Evolutionary conservation across 257 asterid species (phyloP).

Genomic region (Knoxia roxburghii): DNA sequence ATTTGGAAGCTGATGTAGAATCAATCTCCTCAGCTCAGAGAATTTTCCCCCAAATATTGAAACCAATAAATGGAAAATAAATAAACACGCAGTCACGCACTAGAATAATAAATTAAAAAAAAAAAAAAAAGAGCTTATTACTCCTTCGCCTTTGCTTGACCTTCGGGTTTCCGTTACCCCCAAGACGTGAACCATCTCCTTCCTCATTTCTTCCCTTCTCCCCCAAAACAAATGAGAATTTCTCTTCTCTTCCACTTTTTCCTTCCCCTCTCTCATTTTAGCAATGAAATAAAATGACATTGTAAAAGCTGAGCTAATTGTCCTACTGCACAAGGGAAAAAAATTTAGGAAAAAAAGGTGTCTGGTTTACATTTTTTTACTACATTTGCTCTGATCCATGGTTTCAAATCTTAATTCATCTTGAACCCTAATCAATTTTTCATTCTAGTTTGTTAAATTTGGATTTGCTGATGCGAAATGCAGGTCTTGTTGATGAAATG

Average conservation of each 20-base stretch:
- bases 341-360: background rate
- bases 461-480: constrained; percentile 30
- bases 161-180: constrained; percentile 38
- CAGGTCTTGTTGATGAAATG: constrained; percentile 33
- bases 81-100: background rate
- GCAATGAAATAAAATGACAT: background rate
- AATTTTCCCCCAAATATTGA: background rate
- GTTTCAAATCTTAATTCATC: constrained; percentile 3
- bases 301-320: too few species aligned
- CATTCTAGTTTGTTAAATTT: constrained; percentile 17
- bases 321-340: too few species aligned
- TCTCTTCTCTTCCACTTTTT: background rate
- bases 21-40: background rate
- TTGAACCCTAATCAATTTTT: constrained; percentile 1
- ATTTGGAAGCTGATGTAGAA: constrained; percentile 3
- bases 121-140: background rate
- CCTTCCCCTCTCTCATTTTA: constrained; percentile 2
- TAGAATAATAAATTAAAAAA: background rate
- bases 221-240: background rate
- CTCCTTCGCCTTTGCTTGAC: constrained; percentile 34
- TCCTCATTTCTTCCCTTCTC: background rate
- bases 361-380: constrained; percentile 11
- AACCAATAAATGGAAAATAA: background rate
- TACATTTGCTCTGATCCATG: constrained; percentile 29
- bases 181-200: constrained; percentile 11